Evolutionary conservation across 345 rosid genomes (phyloP), one percentile per base, ranked within the genome.

Genomic region (Corchorus capsularis): DNA sequence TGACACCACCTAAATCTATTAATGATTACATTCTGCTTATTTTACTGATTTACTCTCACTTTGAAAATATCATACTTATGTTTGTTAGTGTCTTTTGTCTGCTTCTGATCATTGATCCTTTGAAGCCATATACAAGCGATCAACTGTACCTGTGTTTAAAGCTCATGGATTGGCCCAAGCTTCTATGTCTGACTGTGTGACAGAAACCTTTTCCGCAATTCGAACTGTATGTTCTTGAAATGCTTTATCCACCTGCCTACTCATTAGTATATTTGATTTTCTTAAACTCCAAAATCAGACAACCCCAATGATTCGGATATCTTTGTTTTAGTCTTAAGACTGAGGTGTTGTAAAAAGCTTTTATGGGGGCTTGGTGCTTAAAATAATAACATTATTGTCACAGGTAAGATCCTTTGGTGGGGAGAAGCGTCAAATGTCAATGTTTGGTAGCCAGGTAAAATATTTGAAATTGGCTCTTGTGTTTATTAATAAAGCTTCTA

Each of bases 321-420:
- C 57, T 27, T 54, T 60, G 60, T 71, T 61, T 66, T 71, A 57
- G 77, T 59, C 8, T 27, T 57, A 63, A 32, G 37, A 64, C 3
- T 68, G 56, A 35, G 35, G 39, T 79, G 57, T 71, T 41, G 20
- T 45, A 46, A 46, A 76, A 76, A 66, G 20, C 34, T 59, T 71
- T 76, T 8, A 76, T 47, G 32, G 46, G 13, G 43, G 76, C 50
- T 45, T 64, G 73, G 69, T 78, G 50, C 71, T 69, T 79, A 60
- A 70, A 52, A 20, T 73, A 70, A 20, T 55, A 47, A 61, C 41
- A 41, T 63, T 82, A 22, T 81, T 78, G 63, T 77, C 75, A 50
- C 71, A 93, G 99, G 99, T 95, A 63, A 89, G 99, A 85, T 95
- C 98, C n/a, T 95, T 95, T 83, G 86, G 99, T 61, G 99, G 99